These are phyloP conservation scores for Talaromyces marneffei DNA, from an alignment of 2,329 filamentous ascomycete species.

Conservation along the genomic window DNA sequence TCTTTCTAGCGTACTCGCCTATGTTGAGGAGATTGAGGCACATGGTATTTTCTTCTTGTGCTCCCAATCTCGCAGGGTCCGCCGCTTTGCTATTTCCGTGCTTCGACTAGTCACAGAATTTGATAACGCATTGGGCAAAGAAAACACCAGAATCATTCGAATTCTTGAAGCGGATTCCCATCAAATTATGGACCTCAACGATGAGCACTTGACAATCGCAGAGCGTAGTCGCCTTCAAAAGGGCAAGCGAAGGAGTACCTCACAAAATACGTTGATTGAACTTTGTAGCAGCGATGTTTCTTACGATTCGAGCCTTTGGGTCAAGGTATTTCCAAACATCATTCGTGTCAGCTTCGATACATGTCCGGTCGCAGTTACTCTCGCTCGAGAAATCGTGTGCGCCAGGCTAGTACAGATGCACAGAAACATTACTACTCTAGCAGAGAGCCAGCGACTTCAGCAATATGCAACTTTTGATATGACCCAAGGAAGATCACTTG, in stretches of 20 bases:
- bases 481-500: slow-evolving; percentile 34
- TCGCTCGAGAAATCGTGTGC: slow-evolving; percentile 87
- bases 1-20: slow-evolving; percentile 78
- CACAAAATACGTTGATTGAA: slow-evolving; percentile 81
- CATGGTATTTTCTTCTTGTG: slow-evolving; percentile 96
- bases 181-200: slow-evolving; percentile 85
- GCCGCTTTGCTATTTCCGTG: slow-evolving; percentile 86
- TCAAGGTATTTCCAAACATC: slow-evolving; percentile 94
- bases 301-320: slow-evolving; percentile 93
- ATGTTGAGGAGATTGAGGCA: slow-evolving; percentile 94
- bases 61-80: slow-evolving; percentile 85
- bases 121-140: slow-evolving; percentile 78
- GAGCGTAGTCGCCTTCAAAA: slow-evolving; percentile 89
- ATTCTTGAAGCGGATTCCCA: slow-evolving; percentile 87
- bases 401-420: slow-evolving; percentile 92
- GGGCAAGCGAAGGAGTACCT: slow-evolving; percentile 77
- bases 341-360: slow-evolving; percentile 85
- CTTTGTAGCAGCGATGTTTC: slow-evolving; percentile 92
- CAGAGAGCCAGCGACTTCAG: slow-evolving; percentile 60
- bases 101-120: slow-evolving; percentile 89
- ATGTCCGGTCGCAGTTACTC: slow-evolving; percentile 83
- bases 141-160: slow-evolving; percentile 75
- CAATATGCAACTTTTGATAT: slow-evolving; percentile 33
- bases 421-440: slow-evolving; percentile 69
- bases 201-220: slow-evolving; percentile 74